Evolutionary conservation across 2,329 filamentous ascomycete species (phyloP).

Genomic region (Tolypocladium inflatum): DNA sequence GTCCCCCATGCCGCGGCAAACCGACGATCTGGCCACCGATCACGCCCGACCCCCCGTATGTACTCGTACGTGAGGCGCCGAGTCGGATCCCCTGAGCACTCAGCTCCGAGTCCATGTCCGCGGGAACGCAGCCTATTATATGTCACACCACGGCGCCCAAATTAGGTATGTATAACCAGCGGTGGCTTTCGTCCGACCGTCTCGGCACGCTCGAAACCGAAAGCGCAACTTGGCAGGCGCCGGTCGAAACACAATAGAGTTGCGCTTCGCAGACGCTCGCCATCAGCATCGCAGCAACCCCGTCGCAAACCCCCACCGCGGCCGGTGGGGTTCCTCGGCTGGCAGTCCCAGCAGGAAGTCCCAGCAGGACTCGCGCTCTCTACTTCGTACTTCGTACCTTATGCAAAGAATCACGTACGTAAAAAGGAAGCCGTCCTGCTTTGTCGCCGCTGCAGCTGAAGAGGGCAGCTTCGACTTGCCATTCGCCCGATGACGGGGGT

Average conservation of each 20-base stretch:
- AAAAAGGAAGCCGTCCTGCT: not conserved
- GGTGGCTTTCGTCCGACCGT: no score
- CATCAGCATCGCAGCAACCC: not conserved
- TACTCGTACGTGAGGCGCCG: no score
- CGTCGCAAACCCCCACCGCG: not conserved
- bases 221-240: not conserved
- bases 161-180: not conserved
- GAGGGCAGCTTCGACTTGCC: not conserved
- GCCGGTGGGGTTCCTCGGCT: not conserved
- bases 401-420: not conserved
- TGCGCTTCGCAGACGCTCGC: not conserved
- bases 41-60: not conserved
- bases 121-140: not conserved
- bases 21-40: not conserved
- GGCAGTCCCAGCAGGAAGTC: not conserved
- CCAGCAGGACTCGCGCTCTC: not conserved
- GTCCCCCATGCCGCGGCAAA: not conserved
- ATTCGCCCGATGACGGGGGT: not conserved
- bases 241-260: not conserved
- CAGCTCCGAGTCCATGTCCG: not conserved
- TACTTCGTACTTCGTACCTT: no score
- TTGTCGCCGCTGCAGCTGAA: not conserved
- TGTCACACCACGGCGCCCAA: not conserved
- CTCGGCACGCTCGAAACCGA: not conserved
- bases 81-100: not conserved